Evolutionary conservation across 805 yeast genomes (phyloP).

Genomic region (Monosporozyma siamensis): DNA sequence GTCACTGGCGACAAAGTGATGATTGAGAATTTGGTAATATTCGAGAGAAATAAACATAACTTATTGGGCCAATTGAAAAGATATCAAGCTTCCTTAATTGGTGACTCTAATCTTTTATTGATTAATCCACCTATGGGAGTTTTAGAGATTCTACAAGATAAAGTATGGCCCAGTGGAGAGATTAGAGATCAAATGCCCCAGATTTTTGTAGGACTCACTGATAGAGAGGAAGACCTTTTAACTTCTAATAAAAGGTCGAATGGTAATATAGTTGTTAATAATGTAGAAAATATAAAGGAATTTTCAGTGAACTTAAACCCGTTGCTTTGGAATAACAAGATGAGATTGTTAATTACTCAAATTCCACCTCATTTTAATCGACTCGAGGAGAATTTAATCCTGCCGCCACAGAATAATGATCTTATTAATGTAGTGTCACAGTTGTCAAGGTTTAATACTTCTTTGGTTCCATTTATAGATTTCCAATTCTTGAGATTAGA

Average conservation of each 20-base stretch:
- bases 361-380: constrained; percentile 6
- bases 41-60: constrained; percentile 15
- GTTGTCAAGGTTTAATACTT: constrained; percentile 1
- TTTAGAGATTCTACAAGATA: constrained; percentile 36
- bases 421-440: constrained; percentile 1
- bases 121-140: constrained; percentile 70
- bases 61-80: constrained; percentile 43
- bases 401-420: background rate
- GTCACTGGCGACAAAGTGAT: constrained; percentile 25
- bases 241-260: background rate
- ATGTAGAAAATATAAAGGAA: background rate
- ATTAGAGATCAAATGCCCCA: constrained; percentile 40
- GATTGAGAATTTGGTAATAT: constrained; percentile 40
- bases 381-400: background rate
- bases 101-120: constrained; percentile 47
- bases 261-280: no score
- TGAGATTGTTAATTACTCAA: constrained; percentile 8
- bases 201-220: constrained; percentile 42
- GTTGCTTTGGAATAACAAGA: background rate
- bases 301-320: background rate
- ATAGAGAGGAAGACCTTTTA: background rate
- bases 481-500: constrained; percentile 17
- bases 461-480: constrained; percentile 16
- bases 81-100: constrained; percentile 34
- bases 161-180: constrained; percentile 42